Evolutionary conservation across 352 stramenopile genomes (phyloP).

Genomic region (Blastocystis hominis): DNA sequence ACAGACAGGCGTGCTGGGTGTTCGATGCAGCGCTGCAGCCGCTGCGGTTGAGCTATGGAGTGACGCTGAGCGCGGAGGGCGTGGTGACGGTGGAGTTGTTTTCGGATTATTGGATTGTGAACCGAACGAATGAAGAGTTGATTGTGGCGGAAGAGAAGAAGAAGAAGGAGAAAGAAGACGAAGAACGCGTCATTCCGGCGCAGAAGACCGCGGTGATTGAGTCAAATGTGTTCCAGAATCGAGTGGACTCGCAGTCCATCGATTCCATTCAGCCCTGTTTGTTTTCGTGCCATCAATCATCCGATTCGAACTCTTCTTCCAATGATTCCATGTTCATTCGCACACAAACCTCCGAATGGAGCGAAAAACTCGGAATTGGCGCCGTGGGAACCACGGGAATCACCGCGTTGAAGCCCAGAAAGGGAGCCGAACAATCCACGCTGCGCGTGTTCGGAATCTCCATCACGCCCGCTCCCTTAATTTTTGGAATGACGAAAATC

Average conservation of each 20-base stretch:
- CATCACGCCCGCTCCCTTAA: neutral
- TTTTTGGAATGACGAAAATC: neutral
- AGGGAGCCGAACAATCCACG: neutral
- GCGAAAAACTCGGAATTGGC: neutral
- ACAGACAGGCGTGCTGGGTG: neutral
- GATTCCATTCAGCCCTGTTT: neutral
- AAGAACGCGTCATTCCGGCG: neutral
- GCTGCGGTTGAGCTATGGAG: neutral
- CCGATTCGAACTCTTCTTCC: neutral
- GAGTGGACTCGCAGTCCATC: neutral
- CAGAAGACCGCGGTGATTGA: neutral
- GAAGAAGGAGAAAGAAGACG: neutral
- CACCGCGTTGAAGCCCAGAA: neutral
- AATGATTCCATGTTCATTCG: neutral
- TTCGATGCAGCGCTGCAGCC: neutral
- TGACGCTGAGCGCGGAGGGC: neutral
- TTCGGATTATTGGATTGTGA: conserved; percentile 29
- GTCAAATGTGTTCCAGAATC: neutral
- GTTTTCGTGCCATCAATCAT: neutral
- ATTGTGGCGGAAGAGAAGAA: neutral
- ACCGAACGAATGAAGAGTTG: neutral
- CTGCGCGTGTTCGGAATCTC: neutral
- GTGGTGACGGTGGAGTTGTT: conserved; percentile 15
- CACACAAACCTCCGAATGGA: neutral
- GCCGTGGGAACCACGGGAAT: neutral